Evolutionary conservation across 169 alveolate genomes (phyloP), one percentile per base, ranked within the genome.

Genomic region (Cryptosporidium tyzzeri): DNA sequence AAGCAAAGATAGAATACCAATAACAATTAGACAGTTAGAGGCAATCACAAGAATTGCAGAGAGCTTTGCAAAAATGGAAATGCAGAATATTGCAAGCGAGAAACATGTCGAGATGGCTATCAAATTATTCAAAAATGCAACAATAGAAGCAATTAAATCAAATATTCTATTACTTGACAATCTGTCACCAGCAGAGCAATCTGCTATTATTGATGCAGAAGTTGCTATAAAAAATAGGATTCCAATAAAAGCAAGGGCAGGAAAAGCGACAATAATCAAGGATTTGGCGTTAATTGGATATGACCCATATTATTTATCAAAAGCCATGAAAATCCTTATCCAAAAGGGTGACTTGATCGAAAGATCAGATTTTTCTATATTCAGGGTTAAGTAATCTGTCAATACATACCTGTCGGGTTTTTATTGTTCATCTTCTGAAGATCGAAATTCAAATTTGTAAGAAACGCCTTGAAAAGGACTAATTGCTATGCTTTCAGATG

Each of bases 21-120:
- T 99, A 48, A 99, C 99, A 16, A 98, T 99, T 33, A 95, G 99
- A 44, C 99, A 99, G 95, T 94, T 99, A 41, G 99, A 99, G 93
- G 99, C 99, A 26, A 94, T 99, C 45, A 97, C 97, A 39, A 96
- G 99, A 73, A 74, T 98, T 16, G 96, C 99, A 23, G 99, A 98
- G 92, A 94, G 96, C 75, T 94, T 96, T 61, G 98, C 98, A 23
- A 92, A 95, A 33, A 96, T 96, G 98, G 98, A 96, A 84, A 91
- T 96, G 87, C 94, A 95, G 44, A 96, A 93, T 39, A 71, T 94
- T 26, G 97, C 97, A 35, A 92, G 94, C 69, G 97, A 94, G 67
- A 93, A 94, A 50, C 98, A 96, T 73, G 95, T 96, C 12, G 96
- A 96, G 84, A 94, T 95, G 97, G 97, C 98, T 2, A 95, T 96